Evolutionary conservation across 495 filamentous ascomycete species (phyloP).

Genomic region (Talaromyces trachyspermus): DNA sequence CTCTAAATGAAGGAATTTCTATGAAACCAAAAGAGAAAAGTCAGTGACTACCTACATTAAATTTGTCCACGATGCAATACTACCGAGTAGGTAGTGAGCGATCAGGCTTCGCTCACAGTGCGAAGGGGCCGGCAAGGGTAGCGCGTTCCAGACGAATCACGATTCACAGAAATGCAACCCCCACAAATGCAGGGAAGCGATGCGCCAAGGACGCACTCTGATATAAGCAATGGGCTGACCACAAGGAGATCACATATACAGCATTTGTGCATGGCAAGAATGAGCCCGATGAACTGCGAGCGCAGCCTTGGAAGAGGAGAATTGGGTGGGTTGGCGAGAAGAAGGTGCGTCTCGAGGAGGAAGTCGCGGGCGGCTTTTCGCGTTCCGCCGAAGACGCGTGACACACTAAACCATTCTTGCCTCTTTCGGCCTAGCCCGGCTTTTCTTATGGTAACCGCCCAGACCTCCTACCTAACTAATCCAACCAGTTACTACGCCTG

Average conservation of each 20-base stretch:
- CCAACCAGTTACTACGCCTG: too few species aligned
- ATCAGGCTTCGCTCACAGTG: too few species aligned
- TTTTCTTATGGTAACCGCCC: too few species aligned
- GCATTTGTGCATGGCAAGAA: neutral
- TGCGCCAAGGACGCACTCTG: conserved; percentile 1
- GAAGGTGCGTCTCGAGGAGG: conserved; percentile 16
- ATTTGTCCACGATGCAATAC: too few species aligned
- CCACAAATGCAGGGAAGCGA: conserved; percentile 6
- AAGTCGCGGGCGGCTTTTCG: conserved; percentile 31
- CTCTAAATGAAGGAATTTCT: too few species aligned
- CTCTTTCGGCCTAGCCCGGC: conserved; percentile 16
- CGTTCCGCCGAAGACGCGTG: conserved; percentile 19
- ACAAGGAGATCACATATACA: neutral
- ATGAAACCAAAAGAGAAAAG: too few species aligned
- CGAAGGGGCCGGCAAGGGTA: neutral
- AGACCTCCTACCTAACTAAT: too few species aligned
- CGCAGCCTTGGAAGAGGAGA: neutral
- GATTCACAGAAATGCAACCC: neutral
- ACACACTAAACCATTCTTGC: conserved; percentile 20
- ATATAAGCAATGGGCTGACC: neutral
- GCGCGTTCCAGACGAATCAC: conserved; percentile 1
- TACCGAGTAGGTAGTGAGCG: too few species aligned
- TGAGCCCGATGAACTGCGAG: neutral
- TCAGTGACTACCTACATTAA: neutral
- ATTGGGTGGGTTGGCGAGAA: conserved; percentile 8